phyloP scores from a whole-genome alignment of 768 basidiomycete genomes.

The Serendipita sp. region DNA sequence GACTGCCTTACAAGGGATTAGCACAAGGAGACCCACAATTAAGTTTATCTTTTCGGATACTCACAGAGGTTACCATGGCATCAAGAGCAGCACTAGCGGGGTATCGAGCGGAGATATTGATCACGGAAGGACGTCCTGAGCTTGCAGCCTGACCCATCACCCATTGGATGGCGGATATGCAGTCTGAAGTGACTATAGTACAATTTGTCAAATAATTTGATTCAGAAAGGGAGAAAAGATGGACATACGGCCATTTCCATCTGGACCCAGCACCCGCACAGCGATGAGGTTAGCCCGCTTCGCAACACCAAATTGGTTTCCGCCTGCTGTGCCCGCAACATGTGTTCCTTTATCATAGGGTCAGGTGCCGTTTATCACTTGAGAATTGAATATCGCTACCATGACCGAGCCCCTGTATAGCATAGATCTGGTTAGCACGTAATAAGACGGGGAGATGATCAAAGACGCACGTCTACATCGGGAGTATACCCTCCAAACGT shows the following conservation, averaged over 20 bases:
- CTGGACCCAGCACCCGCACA: constrained; percentile 8
- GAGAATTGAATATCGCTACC: constrained; percentile 22
- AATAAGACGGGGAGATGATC: not conserved
- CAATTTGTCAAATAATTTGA: not conserved
- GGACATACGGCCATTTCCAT: constrained; percentile 4
- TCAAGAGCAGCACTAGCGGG: constrained; percentile 7
- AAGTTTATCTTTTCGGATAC: not conserved
- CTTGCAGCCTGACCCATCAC: constrained; percentile 5
- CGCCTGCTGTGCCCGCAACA: constrained; percentile 11
- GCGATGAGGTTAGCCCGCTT: not conserved
- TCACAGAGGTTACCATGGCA: constrained; percentile 7
- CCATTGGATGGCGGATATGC: constrained; percentile 9
- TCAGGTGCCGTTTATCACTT: not conserved
- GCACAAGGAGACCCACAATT: not conserved
- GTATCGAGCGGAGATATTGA: constrained; percentile 11
- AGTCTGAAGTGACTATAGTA: not conserved
- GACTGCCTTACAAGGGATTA: not conserved
- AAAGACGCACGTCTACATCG: constrained; percentile 2
- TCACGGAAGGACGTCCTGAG: constrained; percentile 9
- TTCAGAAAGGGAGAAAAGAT: not conserved
- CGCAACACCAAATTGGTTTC: constrained; percentile 15
- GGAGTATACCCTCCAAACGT: constrained; percentile 20
- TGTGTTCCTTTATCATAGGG: not conserved
- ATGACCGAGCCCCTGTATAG: constrained; percentile 26
- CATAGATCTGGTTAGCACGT: not conserved